A percentile compares a stretch with the other conserved stretches of the same genome.
These are phyloP conservation scores for Aspergillus flavus DNA, from an alignment of 2,329 filamentous ascomycete species.

Conservation along the genomic window DNA sequence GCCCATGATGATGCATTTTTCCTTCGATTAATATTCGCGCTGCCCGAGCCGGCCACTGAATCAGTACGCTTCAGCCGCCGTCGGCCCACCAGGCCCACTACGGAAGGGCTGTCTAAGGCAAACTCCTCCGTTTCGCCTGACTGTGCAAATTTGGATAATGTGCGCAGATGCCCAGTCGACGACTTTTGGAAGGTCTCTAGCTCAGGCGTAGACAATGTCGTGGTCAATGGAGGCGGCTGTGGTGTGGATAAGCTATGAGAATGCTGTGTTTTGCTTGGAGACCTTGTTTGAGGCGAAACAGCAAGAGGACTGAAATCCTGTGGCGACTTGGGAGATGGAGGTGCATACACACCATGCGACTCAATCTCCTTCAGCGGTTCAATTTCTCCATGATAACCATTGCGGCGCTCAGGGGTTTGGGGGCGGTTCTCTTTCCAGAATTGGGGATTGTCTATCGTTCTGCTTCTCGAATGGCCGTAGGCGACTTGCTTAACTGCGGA, in stretches of 20 bases:
- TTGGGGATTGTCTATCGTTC: conserved; percentile 63
- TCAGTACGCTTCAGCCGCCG: conserved; percentile 75
- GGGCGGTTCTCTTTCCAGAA: conserved; percentile 37
- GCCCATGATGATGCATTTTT: conserved; percentile 70
- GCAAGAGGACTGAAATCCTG: conserved; percentile 28
- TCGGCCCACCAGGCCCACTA: conserved; percentile 82
- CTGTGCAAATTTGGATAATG: conserved; percentile 80
- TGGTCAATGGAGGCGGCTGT: conserved; percentile 35
- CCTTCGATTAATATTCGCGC: conserved; percentile 46
- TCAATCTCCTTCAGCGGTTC: conserved; percentile 28
- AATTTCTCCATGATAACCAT: conserved; percentile 31
- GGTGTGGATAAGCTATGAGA: conserved; percentile 34
- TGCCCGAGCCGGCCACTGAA: conserved; percentile 55
- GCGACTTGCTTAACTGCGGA: conserved; percentile 35
- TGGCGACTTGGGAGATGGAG: conserved; percentile 25
- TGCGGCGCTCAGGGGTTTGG: conserved; percentile 35
- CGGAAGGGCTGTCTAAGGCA: conserved; percentile 79
- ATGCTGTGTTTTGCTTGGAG: conserved; percentile 33
- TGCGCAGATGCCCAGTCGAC: conserved; percentile 84
- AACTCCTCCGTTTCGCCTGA: conserved; percentile 78
- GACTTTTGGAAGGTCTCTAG: conserved; percentile 83
- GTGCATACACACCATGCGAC: conserved; percentile 25
- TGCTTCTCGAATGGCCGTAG: conserved; percentile 55
- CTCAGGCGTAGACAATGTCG: conserved; percentile 67
- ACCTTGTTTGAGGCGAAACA: conserved; percentile 32